Base-by-base conservation (phyloP, 257 asterid species). In the Eustoma russellianum region DNA sequence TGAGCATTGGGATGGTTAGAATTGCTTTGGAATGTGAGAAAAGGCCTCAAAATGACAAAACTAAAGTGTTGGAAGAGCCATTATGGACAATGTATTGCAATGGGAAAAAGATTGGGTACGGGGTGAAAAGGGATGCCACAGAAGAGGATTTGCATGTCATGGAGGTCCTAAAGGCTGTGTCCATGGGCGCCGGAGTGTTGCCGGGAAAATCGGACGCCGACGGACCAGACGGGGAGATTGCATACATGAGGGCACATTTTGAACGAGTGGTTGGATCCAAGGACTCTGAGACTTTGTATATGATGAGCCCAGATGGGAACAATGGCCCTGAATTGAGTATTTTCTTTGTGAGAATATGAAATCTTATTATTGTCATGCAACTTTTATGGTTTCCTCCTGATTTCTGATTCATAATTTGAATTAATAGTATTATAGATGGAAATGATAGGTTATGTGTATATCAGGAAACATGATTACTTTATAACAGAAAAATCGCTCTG, bases 131-230 rank as follows among this genome's bases (percentile, higher is more conserved):
- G 59, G 89, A 79, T 33, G 83, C 86, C 1, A 66, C 52, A 1
- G 94, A 83, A 56, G 98, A 86, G 66, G 98, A 90, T 51, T 57
- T 90, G 46, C 67, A 74, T 16, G 92, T 86, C 8, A 86, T 86
- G 98, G 96, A 90, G 68, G 66, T 82, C 10, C 59, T 86, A 15
- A 79, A 74, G 71, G 80, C 85, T 51, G 86, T 82, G 54, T 91
- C 95, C 1, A 87, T 80, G 94, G 98, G 98, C 0, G 95, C 94
- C 13, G 96, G 95, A 0, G 94, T 91, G 1, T 55, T 87, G 46
- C 94, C 96, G 1, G 81, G 87, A 2, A 69, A 59, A 63, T 60
- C 92, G 0, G 88, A 76, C 24, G 43, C 4, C 46, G 94, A 82
- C 50, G 91, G 88, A 7, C 76, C 75, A 9, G 94, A 83, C 9